Evolutionary conservation across 208 protist species (phyloP), one percentile per base, ranked within the genome.

Genomic region (Borovskyia barvae): DNA sequence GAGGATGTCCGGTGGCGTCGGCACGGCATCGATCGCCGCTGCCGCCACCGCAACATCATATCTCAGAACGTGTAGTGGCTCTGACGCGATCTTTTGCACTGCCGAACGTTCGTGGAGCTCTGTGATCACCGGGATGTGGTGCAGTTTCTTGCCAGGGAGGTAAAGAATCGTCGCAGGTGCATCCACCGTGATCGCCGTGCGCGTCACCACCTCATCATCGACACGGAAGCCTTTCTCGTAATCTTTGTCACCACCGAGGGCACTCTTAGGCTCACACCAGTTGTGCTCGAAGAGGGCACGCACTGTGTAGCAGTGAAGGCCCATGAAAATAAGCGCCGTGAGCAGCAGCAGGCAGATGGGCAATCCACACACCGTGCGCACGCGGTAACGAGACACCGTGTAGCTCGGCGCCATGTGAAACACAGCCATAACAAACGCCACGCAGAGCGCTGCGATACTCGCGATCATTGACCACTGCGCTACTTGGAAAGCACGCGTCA

Each of bases 231-330:
- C n/a, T n/a, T n/a, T n/a, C n/a, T n/a, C n/a, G n/a, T n/a, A n/a
- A n/a, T n/a, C n/a, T n/a, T n/a, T n/a, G n/a, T n/a, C n/a, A n/a
- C n/a, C n/a, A n/a, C n/a, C n/a, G n/a, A n/a, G n/a, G n/a, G n/a
- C n/a, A n/a, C n/a, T n/a, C n/a, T n/a, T n/a, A n/a, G n/a, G n/a
- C 17, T 14, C 24, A 30, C 62, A 67, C 66, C 59, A 74, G 22
- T 74, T 26, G 5, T 58, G 40, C 22, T 37, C 32, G 46, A 72
- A 80, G 54, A 75, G 64, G n/a, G 25, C n/a, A 5, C 24, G 7
- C 11, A 57, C 3, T 15, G 75, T 24, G 17, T 52, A 63, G 6
- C 58, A 45, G 19, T 61, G 42, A 4, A 67, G 17, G 3, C 60
- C 39, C 3, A 42, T 6, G 12, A 39, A 32, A 14, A 35, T 2